Conservation (phyloP, 2,329 filamentous ascomycete genomes). For the Ascochyta fabae region DNA sequence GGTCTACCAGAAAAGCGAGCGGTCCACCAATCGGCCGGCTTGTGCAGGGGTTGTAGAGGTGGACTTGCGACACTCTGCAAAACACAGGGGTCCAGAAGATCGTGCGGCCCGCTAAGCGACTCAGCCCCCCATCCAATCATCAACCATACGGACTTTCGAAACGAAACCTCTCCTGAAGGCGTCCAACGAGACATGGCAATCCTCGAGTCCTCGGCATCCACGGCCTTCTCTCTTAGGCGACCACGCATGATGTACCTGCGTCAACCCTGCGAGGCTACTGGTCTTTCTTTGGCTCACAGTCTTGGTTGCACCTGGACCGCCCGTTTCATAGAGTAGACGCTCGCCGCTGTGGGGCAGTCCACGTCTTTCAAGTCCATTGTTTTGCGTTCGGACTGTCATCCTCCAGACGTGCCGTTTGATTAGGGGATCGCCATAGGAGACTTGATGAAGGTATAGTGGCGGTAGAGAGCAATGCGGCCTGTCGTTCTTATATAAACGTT, state of each 20-base stretch:
- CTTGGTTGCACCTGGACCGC: conserved; percentile 28
- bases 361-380: conserved; percentile 30
- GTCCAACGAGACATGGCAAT: conserved; percentile 20
- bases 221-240: conserved; percentile 26
- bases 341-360: conserved; percentile 33
- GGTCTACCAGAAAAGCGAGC: conserved; percentile 21
- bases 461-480: conserved; percentile 9
- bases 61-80: conserved; percentile 40
- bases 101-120: conserved; percentile 37
- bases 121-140: conserved; percentile 34
- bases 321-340: conserved; percentile 44
- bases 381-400: conserved; percentile 30
- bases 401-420: conserved; percentile 39
- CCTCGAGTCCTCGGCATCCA: conserved; percentile 18
- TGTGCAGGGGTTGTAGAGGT: conserved; percentile 22
- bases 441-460: conserved; percentile 19
- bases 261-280: conserved; percentile 18
- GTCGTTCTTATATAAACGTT: conserved; percentile 35
- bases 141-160: conserved; percentile 23
- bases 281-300: conserved; percentile 41
- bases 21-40: conserved; percentile 37
- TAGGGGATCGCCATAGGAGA: conserved; percentile 34
- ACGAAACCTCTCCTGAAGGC: conserved; percentile 36
- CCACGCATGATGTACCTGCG: conserved; percentile 41
- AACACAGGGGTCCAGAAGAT: conserved; percentile 37